Percentiles rank a stretch among this genome's conserved stretches.
These are phyloP conservation scores for Plasmodium sp. DNA, from an alignment of 169 alveolate species.

Conservation along the genomic window DNA sequence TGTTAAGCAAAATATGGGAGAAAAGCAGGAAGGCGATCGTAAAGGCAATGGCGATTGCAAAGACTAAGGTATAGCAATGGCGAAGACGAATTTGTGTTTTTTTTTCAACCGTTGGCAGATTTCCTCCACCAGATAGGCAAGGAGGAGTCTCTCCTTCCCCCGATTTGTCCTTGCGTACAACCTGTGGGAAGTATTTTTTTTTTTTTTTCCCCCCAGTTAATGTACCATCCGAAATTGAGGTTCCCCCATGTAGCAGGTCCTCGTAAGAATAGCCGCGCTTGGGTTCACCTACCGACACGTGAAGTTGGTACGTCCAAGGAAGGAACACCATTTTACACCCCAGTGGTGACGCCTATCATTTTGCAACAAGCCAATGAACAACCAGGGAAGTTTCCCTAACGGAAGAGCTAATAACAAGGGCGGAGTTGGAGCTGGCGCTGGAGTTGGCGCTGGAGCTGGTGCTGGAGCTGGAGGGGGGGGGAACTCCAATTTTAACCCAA, in stretches of 20 bases:
- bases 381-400: not conserved
- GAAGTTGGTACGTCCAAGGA: not conserved
- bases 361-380: not conserved
- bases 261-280: not conserved
- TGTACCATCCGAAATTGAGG: not conserved
- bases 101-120: not conserved
- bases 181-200: not conserved
- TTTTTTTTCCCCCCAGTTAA: not conserved
- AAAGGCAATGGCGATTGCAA: too few relatives aligned
- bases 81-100: not conserved
- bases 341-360: not conserved
- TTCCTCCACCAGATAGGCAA: not conserved
- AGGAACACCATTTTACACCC: not conserved
- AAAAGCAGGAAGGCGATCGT: not conserved
- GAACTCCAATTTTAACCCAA: constrained; percentile 8
- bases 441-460: not conserved
- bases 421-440: not conserved
- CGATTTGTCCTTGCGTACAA: not conserved
- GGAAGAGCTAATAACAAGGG: not conserved
- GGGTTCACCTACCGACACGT: not conserved
- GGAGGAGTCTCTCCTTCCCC: not conserved
- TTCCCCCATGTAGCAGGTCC: not conserved
- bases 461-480: not conserved
- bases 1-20: not conserved
- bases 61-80: not conserved